These are phyloP conservation scores for Epichloe brachyelytri DNA, from an alignment of 2,329 filamentous ascomycete species.

Conservation along the genomic window DNA sequence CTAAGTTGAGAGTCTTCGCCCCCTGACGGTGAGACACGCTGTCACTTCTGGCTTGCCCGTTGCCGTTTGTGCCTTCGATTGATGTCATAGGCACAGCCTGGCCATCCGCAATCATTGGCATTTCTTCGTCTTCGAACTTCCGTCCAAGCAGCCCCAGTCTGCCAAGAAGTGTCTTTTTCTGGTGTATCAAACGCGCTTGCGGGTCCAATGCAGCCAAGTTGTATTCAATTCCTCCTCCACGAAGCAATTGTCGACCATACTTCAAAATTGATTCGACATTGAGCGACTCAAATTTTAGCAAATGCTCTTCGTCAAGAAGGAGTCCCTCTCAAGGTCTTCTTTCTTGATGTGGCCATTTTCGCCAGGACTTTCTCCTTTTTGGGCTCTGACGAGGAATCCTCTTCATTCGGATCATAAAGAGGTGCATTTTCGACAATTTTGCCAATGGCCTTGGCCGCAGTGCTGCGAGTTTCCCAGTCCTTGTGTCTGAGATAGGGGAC, in stretches of 20 bases:
- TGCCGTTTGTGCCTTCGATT: slow-evolving; percentile 27
- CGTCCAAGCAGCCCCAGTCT: slow-evolving; percentile 77
- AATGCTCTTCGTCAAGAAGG: slow-evolving; percentile 39
- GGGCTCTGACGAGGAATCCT: slow-evolving; percentile 38
- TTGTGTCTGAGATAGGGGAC: slow-evolving; percentile 92
- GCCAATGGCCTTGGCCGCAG: slow-evolving; percentile 85
- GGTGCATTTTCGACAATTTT: slow-evolving; percentile 87
- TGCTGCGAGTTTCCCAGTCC: slow-evolving; percentile 92
- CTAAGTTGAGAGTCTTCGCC: slow-evolving; percentile 64
- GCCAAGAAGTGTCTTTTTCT: slow-evolving; percentile 76
- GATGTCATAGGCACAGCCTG: slow-evolving; percentile 30
- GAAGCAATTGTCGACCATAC: slow-evolving; percentile 70
- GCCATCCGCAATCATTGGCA: slow-evolving; percentile 41
- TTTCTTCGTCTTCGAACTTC: slow-evolving; percentile 72
- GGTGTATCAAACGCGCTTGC: slow-evolving; percentile 64
- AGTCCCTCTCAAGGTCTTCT: slow-evolving; percentile 43
- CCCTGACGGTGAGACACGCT: slow-evolving; percentile 25
- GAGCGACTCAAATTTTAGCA: slow-evolving; percentile 60
- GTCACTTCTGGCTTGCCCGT: slow-evolving; percentile 21
- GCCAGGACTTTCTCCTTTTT: slow-evolving; percentile 24
- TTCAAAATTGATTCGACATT: slow-evolving; percentile 70
- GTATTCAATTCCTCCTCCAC: slow-evolving; percentile 79
- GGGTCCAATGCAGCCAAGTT: slow-evolving; percentile 71
- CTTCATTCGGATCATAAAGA: slow-evolving; percentile 74
- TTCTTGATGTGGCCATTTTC: slow-evolving; percentile 40